Evolutionary conservation across 192 early-diverging fungal genomes (phyloP), one percentile per base, ranked within the genome.

Genomic region (Coemansia sp.): DNA sequence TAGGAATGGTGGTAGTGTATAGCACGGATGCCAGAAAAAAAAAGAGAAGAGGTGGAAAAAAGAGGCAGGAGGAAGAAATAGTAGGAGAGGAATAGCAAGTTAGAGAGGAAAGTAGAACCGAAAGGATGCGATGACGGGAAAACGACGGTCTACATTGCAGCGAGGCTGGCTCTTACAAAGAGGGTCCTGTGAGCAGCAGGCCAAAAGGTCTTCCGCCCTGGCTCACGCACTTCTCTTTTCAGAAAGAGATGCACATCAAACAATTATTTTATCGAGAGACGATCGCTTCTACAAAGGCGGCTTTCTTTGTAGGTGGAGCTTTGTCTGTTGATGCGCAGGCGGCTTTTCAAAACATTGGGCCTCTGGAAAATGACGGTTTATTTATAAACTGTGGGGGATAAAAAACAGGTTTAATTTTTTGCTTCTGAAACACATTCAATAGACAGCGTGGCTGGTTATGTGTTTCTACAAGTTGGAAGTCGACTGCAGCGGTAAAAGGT

Each of bases 231-330:
- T 1, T n/a, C 26, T 19, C 12, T 15, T 26, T 46, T 14, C 43
- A 48, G 22, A 48, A 48, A 48, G 46, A 48, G n/a, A 18, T 46
- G 43, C 43, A 46, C 43, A 46, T 46, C 43, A 22, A 18, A 12
- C 43, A 46, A 38, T 22, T 14, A 24, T 46, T 22, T 46, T 46
- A 17, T 21, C 19, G 11, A 6, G 8, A 14, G 46, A 48, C 46
- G 46, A 48, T 48, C 43, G 11, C 5, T 48, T 48, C 12, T 26
- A 48, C 46, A 48, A 48, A 48, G 46, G 6, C 24, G 22, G 24
- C 46, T 14, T 27, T 27, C 46, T 48, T 48, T 48, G 46, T 48
- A 14, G 26, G 26, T 14, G 17, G 22, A 22, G 14, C n/a, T 22
- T 26, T 22, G 21, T 24, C 43, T 22, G 26, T 22, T 46, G 21